phyloP scores from a whole-genome alignment of 345 rosid species.

The Lumnitzera littorea region DNA sequence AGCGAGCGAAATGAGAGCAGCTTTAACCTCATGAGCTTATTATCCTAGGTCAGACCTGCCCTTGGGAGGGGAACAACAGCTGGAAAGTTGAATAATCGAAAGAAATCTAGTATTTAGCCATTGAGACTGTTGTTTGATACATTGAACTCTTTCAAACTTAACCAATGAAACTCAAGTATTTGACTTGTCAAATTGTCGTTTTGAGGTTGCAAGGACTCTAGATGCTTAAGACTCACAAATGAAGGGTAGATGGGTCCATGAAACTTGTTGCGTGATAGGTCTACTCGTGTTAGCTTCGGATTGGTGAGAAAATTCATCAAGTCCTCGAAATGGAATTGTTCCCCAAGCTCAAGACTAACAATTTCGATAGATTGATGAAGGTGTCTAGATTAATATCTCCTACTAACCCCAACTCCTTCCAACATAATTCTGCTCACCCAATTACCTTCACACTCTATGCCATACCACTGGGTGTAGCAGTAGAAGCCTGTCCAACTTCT shows the following conservation, averaged over 20 bases:
- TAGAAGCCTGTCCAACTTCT: constrained; percentile 40
- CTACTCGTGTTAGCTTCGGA: constrained; percentile 20
- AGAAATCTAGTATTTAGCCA: constrained; percentile 25
- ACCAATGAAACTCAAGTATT: constrained; percentile 28
- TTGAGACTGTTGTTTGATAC: constrained; percentile 38
- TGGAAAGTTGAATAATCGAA: constrained; percentile 15
- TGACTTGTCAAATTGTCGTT: constrained; percentile 31
- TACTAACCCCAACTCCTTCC: constrained; percentile 19
- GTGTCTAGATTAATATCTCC: constrained; percentile 18
- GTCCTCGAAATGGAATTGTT: constrained; percentile 32
- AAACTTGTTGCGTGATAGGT: constrained; percentile 34
- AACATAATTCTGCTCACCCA: constrained; percentile 24
- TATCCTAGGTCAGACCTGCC: no score
- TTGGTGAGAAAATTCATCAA: constrained; percentile 36
- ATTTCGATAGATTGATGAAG: constrained; percentile 22
- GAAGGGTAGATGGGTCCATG: constrained; percentile 24
- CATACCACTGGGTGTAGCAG: constrained; percentile 35
- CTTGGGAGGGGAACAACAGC: no score
- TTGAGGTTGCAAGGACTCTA: constrained; percentile 35
- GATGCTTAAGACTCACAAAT: constrained; percentile 10
- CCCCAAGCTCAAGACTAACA: constrained; percentile 24
- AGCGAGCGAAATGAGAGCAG: no score
- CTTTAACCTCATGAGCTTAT: no score
- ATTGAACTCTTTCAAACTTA: constrained; percentile 24
- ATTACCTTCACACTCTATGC: constrained; percentile 24